Conservation (phyloP, 345 rosid genomes). For the Lepidium africanum region DNA sequence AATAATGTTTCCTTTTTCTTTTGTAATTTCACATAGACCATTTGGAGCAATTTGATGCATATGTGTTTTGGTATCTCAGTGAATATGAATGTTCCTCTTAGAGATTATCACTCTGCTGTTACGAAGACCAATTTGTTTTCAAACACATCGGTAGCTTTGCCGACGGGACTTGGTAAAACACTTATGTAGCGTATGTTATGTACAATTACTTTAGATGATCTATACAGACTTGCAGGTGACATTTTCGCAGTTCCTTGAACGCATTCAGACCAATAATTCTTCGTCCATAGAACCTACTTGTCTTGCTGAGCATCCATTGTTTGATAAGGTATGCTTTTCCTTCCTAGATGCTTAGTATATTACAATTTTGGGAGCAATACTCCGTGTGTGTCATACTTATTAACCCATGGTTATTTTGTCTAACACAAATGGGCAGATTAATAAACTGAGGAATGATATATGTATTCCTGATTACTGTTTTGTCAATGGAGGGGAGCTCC, state of each 20-base stretch:
- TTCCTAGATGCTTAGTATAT: neutral
- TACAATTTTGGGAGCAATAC: neutral
- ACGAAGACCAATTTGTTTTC: conserved; percentile 77
- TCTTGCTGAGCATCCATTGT: conserved; percentile 93
- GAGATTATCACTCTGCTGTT: conserved; percentile 80
- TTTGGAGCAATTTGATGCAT: no score
- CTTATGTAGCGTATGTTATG: neutral
- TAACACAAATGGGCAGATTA: conserved; percentile 47
- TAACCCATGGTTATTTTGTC: conserved; percentile 6
- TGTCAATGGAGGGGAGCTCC: conserved; percentile 88
- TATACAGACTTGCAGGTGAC: no score
- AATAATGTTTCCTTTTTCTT: conserved; percentile 8
- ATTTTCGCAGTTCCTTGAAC: conserved; percentile 81
- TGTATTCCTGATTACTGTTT: conserved; percentile 90
- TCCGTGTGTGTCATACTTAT: neutral
- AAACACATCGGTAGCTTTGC: conserved; percentile 84
- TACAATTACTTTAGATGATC: no score
- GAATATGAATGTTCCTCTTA: conserved; percentile 67
- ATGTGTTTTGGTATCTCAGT: neutral
- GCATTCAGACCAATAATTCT: conserved; percentile 45
- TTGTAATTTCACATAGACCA: no score
- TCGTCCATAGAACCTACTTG: conserved; percentile 53
- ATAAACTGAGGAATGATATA: conserved; percentile 72
- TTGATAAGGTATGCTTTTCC: conserved; percentile 63
- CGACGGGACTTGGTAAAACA: conserved; percentile 94